A percentile compares a stretch with the other conserved stretches of the same genome.
These are phyloP conservation scores for Karstenula rhodostoma DNA, from an alignment of 2,329 filamentous ascomycete species.

Conservation along the genomic window DNA sequence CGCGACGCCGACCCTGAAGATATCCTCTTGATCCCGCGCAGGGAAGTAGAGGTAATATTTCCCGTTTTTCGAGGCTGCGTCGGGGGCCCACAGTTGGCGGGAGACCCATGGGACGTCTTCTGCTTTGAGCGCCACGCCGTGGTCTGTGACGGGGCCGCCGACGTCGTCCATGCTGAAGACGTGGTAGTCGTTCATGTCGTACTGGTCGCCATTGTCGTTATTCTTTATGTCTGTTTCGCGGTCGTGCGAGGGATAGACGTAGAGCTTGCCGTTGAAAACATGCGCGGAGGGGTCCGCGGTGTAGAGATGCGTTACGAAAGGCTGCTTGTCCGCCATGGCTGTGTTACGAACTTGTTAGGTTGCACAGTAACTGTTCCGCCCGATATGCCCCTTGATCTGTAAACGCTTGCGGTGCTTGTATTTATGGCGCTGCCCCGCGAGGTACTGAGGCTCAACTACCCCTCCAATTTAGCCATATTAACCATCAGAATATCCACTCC, in stretches of 20 bases:
- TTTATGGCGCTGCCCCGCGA: conserved; percentile 39
- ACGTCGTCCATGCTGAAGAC: conserved; percentile 72
- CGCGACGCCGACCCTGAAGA: conserved; percentile 80
- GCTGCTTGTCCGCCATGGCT: conserved; percentile 55
- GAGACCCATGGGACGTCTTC: conserved; percentile 77
- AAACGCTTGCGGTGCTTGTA: conserved; percentile 34
- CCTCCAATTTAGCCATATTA: conserved; percentile 41
- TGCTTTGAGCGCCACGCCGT: conserved; percentile 72
- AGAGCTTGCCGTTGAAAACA: conserved; percentile 77
- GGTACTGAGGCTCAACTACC: conserved; percentile 27
- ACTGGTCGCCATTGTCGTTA: conserved; percentile 87
- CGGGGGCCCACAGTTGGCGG: conserved; percentile 83
- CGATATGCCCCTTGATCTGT: not conserved
- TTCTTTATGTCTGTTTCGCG: conserved; percentile 75
- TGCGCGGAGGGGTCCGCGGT: conserved; percentile 83
- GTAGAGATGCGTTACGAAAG: conserved; percentile 77
- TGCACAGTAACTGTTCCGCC: not conserved
- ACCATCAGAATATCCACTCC: conserved; percentile 42
- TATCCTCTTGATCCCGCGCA: conserved; percentile 71
- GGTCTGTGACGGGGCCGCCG: conserved; percentile 70
- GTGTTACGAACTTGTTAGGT: conserved; percentile 4
- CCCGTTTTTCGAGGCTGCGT: conserved; percentile 73
- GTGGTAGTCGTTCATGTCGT: conserved; percentile 86
- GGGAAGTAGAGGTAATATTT: conserved; percentile 83
- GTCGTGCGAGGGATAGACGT: conserved; percentile 84